Percentiles rank a stretch among this genome's conserved stretches.
These are phyloP conservation scores for Panicum miliaceum DNA, from an alignment of 176 grass and related monocot genomes.

Conservation along the genomic window DNA sequence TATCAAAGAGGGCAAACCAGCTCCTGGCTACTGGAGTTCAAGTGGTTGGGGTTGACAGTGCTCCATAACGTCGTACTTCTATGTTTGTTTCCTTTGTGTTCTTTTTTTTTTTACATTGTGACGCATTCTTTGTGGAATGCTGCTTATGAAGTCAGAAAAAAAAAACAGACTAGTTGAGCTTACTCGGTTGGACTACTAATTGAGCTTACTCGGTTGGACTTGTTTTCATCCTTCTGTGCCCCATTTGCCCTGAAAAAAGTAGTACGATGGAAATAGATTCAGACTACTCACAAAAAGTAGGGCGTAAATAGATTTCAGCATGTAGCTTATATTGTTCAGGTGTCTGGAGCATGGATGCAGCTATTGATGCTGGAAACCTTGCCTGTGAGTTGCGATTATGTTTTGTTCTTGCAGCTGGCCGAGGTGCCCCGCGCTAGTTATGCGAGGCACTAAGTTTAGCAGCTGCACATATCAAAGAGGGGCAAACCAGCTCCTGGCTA, in stretches of 20 bases:
- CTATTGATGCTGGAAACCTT: background rate
- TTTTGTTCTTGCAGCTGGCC: conserved; percentile 43
- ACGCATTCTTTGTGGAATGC: too few relatives aligned
- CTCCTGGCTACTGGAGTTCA: conserved; percentile 27
- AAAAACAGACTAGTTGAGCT: too few relatives aligned
- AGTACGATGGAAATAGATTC: too few relatives aligned
- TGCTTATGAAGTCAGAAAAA: too few relatives aligned
- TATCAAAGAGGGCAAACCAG: conserved; percentile 17
- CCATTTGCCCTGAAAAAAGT: too few relatives aligned
- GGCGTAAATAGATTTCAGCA: too few relatives aligned
- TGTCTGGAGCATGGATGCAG: background rate
- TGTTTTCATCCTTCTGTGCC: too few relatives aligned
- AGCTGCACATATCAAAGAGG: conserved; percentile 42
- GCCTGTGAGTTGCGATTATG: background rate
- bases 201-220: too few relatives aligned
- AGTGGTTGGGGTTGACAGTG: conserved; percentile 27
- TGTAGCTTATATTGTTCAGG: background rate
- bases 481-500: conserved; percentile 13
- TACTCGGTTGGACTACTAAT: too few relatives aligned
- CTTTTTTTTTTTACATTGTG: too few relatives aligned
- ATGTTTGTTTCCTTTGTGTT: too few relatives aligned
- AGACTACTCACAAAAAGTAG: too few relatives aligned
- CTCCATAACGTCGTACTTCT: background rate
- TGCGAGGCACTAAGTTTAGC: conserved; percentile 44
- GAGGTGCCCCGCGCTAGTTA: conserved; percentile 44